Conservation (phyloP, 345 rosid species). For the Gossypium longicalyx region DNA sequence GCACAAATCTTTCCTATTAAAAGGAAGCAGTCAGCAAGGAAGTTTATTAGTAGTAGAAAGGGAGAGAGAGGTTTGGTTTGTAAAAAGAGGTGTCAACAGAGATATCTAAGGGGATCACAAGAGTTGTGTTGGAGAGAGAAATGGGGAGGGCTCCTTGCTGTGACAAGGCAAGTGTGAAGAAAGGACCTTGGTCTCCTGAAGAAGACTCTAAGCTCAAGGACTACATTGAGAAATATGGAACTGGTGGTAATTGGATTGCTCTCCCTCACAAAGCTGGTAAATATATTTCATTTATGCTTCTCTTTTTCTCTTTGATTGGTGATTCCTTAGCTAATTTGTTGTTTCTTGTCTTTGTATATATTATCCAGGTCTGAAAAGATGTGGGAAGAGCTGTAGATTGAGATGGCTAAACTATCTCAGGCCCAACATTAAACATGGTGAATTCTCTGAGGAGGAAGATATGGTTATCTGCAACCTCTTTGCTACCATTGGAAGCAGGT, state of each 20-base stretch:
- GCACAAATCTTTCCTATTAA: slow-evolving; percentile 22
- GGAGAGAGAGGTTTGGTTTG: background rate
- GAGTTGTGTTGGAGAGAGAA: slow-evolving; percentile 18
- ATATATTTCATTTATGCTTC: background rate
- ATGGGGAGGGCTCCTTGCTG: slow-evolving; percentile 99
- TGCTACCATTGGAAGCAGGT: slow-evolving; percentile 96
- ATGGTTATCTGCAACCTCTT: slow-evolving; percentile 67
- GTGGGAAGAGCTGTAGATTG: slow-evolving; percentile 96
- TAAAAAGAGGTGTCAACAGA: slow-evolving; percentile 7
- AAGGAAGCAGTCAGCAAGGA: slow-evolving; percentile 9
- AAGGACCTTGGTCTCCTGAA: slow-evolving; percentile 97
- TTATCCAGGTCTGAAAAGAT: slow-evolving; percentile 65
- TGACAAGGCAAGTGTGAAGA: slow-evolving; percentile 95
- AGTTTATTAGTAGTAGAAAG: slow-evolving; percentile 16
- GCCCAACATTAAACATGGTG: slow-evolving; percentile 93
- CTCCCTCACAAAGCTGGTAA: slow-evolving; percentile 89
- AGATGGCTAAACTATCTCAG: slow-evolving; percentile 97
- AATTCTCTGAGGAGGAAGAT: slow-evolving; percentile 77
- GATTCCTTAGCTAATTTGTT: slow-evolving; percentile 6
- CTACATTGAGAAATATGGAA: slow-evolving; percentile 74
- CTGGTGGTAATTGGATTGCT: slow-evolving; percentile 93
- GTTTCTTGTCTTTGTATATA: background rate
- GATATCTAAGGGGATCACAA: slow-evolving; percentile 15
- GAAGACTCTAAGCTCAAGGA: slow-evolving; percentile 86
- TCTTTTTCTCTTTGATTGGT: background rate